These are phyloP conservation scores for Symbiodinium natans DNA, from an alignment of 73 alveolate genomes.

Conservation along the genomic window DNA sequence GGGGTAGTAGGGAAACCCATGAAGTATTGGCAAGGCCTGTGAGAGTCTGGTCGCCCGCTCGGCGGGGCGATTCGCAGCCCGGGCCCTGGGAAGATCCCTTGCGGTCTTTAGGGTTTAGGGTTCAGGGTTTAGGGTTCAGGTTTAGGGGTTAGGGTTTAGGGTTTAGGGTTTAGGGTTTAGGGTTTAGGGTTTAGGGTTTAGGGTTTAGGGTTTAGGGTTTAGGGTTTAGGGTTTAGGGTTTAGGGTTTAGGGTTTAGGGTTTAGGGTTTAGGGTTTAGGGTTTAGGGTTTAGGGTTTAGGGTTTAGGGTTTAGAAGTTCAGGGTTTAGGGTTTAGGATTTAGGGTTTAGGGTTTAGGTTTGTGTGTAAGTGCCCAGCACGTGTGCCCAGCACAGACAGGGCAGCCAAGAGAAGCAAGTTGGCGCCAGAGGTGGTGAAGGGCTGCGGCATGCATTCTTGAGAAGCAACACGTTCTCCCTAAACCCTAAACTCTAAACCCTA, in stretches of 20 bases:
- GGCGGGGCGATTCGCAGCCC: constrained; percentile 24
- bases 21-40: constrained; percentile 18
- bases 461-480: no score
- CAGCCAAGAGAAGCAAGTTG: no score
- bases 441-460: no score
- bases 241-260: no score
- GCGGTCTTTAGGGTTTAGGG: not conserved
- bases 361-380: no score
- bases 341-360: not conserved
- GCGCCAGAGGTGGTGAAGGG: no score
- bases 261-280: not conserved
- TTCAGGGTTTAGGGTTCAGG: not conserved
- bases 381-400: no score
- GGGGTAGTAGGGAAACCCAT: not conserved
- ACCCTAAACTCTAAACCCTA: no score
- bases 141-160: not conserved
- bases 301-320: not conserved
- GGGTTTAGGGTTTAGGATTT: not conserved
- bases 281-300: not conserved
- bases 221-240: no score
- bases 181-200: not conserved
- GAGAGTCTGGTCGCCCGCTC: constrained; percentile 35
- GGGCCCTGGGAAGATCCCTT: not conserved
- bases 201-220: not conserved
- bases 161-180: not conserved